Percentiles rank a stretch among this genome's conserved stretches.
Conservation (phyloP, 163 green algal genomes). For the Coccomyxa subellipsoidea region DNA sequence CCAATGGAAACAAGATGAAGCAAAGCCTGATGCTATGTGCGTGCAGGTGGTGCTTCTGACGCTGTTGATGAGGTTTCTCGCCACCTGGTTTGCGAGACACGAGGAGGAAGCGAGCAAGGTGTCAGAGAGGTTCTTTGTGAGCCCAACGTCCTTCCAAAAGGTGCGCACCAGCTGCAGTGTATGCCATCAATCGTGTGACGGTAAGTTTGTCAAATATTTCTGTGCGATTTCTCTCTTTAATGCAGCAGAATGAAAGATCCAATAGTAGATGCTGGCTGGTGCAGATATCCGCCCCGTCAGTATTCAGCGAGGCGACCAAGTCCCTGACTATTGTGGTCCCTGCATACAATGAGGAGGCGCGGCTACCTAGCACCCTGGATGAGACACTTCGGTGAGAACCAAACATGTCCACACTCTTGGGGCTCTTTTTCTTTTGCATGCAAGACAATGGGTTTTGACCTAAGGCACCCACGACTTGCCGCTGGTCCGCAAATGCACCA, state of each 20-base stretch:
- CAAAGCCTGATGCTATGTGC: not conserved
- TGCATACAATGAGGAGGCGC: constrained; percentile 92
- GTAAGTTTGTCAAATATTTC: not conserved
- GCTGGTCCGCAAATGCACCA: not conserved
- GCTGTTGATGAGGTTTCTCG: not conserved
- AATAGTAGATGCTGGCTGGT: not conserved
- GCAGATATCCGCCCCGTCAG: constrained; percentile 47
- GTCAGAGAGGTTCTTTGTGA: not conserved
- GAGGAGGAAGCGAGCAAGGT: not conserved
- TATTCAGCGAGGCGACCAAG: constrained; percentile 66
- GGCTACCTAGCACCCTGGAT: constrained; percentile 76
- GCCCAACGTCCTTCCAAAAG: not conserved
- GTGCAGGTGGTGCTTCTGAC: not conserved
- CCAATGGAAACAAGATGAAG: not conserved
- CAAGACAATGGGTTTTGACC: not conserved
- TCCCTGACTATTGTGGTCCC: constrained; percentile 85
- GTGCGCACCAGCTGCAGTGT: not conserved
- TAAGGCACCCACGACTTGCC: not conserved
- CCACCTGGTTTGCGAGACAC: not conserved
- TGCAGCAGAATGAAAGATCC: too few species aligned
- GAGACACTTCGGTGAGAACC: constrained; percentile 62
- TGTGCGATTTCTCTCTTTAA: not conserved
- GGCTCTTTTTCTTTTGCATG: not conserved
- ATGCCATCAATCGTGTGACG: not conserved
- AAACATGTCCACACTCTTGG: not conserved